Evolutionary conservation across 305 asterid genomes (phyloP).

Genomic region (Fraxinus paxiana): DNA sequence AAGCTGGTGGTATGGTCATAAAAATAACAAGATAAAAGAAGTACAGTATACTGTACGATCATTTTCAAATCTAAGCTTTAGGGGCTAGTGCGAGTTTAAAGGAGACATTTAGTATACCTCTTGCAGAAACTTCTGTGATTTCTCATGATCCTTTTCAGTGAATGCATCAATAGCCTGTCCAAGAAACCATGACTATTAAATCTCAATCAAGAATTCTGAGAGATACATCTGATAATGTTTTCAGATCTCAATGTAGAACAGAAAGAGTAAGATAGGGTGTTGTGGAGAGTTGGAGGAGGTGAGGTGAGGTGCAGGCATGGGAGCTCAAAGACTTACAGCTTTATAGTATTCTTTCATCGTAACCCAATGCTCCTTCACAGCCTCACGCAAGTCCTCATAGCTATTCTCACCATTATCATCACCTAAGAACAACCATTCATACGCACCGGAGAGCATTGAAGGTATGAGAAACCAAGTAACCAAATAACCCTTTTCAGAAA

Average conservation of each 20-base stretch:
- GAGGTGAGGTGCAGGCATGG: background rate
- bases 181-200: slow-evolving; percentile 11
- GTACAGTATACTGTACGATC: background rate
- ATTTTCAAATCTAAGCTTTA: background rate
- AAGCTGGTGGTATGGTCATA: background rate
- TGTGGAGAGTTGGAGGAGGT: background rate
- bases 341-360: slow-evolving; percentile 66
- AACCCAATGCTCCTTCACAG: slow-evolving; percentile 52
- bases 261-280: background rate
- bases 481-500: slow-evolving; percentile 15
- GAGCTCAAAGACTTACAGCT: slow-evolving; percentile 47
- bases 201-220: slow-evolving; percentile 11
- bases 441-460: slow-evolving; percentile 20
- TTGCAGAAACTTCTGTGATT: slow-evolving; percentile 41
- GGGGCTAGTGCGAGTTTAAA: slow-evolving; percentile 3
- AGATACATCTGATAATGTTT: background rate
- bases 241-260: background rate
- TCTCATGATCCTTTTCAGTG: slow-evolving; percentile 34
- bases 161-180: slow-evolving; percentile 67
- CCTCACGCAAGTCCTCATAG: slow-evolving; percentile 54
- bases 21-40: background rate
- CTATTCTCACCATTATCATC: slow-evolving; percentile 40
- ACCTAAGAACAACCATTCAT: slow-evolving; percentile 33
- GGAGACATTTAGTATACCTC: slow-evolving; percentile 45
- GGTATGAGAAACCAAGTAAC: slow-evolving; percentile 22